A percentile compares a stretch with the other conserved stretches of the same genome.
Conservation (phyloP, 257 asterid genomes). For the Buddleja alternifolia region DNA sequence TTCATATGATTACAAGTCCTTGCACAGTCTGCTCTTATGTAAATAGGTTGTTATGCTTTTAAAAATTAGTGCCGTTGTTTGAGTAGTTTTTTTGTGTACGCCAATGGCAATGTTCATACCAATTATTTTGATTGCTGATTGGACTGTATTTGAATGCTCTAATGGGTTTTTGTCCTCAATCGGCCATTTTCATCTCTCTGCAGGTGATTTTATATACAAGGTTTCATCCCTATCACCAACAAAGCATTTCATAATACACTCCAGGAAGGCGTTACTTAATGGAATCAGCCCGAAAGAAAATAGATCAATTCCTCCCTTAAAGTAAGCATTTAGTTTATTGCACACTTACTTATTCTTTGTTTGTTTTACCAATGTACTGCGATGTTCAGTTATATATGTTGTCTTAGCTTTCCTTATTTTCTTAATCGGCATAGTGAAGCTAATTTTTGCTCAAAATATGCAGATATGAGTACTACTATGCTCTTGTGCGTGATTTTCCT, state of each 20-base stretch:
- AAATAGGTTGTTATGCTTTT: background rate
- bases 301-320: slow-evolving; percentile 88
- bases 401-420: slow-evolving; percentile 13
- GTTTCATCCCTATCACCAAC: slow-evolving; percentile 94
- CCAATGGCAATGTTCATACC: background rate
- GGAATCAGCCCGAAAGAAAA: slow-evolving; percentile 94
- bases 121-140: slow-evolving; percentile 18
- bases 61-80: background rate
- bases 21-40: background rate
- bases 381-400: slow-evolving; percentile 12
- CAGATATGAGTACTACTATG: slow-evolving; percentile 95
- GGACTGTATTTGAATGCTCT: slow-evolving; percentile 20
- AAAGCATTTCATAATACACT: slow-evolving; percentile 90
- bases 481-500: slow-evolving; percentile 96
- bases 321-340: slow-evolving; percentile 47
- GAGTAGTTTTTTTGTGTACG: background rate
- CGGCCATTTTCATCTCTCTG: slow-evolving; percentile 35
- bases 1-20: slow-evolving; percentile 14
- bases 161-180: slow-evolving; percentile 16
- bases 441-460: slow-evolving; percentile 25
- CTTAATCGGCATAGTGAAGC: slow-evolving; percentile 18
- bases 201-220: slow-evolving; percentile 91
- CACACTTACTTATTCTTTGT: slow-evolving; percentile 13
- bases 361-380: background rate
- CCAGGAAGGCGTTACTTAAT: slow-evolving; percentile 91